phyloP scores from a whole-genome alignment of 306 rosid genomes.

The Castanospermum australe region DNA sequence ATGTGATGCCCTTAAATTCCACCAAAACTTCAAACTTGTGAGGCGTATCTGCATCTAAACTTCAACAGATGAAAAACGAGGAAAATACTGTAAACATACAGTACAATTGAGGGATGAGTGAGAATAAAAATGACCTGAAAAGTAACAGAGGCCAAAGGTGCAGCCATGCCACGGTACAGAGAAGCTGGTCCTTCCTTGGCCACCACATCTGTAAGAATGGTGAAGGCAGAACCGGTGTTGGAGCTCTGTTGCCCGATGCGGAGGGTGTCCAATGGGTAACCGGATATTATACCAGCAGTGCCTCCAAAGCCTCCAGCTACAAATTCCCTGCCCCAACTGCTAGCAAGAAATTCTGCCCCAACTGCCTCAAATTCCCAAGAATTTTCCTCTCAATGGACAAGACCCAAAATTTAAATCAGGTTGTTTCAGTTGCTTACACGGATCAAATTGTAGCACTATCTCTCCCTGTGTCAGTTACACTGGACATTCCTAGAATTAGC shows the following conservation, averaged over 20 bases:
- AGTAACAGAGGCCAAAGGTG: constrained; percentile 71
- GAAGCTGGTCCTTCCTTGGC: constrained; percentile 50
- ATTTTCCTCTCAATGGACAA: too few relatives aligned
- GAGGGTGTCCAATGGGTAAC: constrained; percentile 72
- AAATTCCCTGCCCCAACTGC: constrained; percentile 64
- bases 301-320: constrained; percentile 77
- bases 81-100: not conserved
- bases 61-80: not conserved
- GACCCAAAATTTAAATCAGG: not conserved
- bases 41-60: not conserved
- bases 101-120: not conserved
- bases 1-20: not conserved
- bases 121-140: constrained; percentile 45
- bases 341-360: constrained; percentile 58
- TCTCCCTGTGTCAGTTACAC: too few relatives aligned
- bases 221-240: constrained; percentile 38
- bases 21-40: too few relatives aligned
- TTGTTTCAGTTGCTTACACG: not conserved
- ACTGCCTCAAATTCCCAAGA: not conserved
- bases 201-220: constrained; percentile 46
- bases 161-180: constrained; percentile 71
- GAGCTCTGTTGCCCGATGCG: constrained; percentile 52
- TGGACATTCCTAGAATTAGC: not conserved
- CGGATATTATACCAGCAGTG: constrained; percentile 59
- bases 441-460: not conserved